Evolutionary conservation across 805 yeast species (phyloP).

Genomic region (Millerozyma miso): DNA sequence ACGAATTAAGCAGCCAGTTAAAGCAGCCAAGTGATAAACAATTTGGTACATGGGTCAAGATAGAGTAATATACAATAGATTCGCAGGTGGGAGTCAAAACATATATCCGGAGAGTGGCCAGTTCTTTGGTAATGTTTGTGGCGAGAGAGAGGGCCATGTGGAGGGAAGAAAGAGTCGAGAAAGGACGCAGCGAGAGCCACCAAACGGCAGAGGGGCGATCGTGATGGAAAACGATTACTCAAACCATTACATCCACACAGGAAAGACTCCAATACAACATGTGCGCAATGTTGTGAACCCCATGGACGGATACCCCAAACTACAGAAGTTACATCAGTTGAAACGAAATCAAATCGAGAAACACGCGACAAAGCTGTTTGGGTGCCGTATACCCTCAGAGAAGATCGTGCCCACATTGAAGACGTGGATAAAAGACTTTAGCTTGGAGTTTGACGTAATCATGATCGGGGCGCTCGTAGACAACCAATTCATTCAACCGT

Average conservation of each 20-base stretch:
- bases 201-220: background rate
- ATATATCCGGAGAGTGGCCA: conserved; percentile 1
- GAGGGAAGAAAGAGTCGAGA: background rate
- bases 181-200: background rate
- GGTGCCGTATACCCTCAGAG: conserved; percentile 50
- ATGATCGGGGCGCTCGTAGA: conserved; percentile 87
- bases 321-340: conserved; percentile 61
- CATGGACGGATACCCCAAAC: conserved; percentile 81
- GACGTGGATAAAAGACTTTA: conserved; percentile 56
- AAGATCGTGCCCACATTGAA: conserved; percentile 55
- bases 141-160: background rate
- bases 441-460: conserved; percentile 76
- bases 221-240: conserved; percentile 65
- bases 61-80: conserved; percentile 1
- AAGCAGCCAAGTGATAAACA: background rate
- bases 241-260: conserved; percentile 61
- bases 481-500: conserved; percentile 61
- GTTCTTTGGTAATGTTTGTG: background rate
- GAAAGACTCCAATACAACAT: conserved; percentile 55
- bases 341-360: conserved; percentile 54
- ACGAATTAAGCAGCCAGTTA: too few relatives aligned
- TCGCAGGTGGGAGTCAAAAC: conserved; percentile 1
- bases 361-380: conserved; percentile 61
- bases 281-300: conserved; percentile 65
- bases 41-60: background rate